Percentiles rank a stretch among this genome's conserved stretches.
These are phyloP conservation scores for Hypoxylon crocopeplum DNA, from an alignment of 495 filamentous ascomycete species.

Conservation along the genomic window DNA sequence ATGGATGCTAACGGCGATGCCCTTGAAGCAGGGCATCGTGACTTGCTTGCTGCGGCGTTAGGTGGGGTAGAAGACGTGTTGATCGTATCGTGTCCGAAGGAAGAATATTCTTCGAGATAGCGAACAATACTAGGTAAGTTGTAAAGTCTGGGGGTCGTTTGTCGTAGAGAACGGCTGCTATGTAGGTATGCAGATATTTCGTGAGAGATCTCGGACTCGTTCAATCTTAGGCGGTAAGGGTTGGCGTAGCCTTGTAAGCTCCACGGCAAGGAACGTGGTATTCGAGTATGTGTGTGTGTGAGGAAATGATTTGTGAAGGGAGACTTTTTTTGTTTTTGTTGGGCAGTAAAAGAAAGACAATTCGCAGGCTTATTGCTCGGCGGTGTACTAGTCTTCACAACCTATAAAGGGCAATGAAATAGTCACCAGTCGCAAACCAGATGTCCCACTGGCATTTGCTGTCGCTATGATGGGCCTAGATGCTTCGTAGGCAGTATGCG, in stretches of 20 bases:
- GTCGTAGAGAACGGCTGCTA: constrained; percentile 16
- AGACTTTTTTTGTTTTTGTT: background rate
- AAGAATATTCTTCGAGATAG: constrained; percentile 6
- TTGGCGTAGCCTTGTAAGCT: constrained; percentile 7
- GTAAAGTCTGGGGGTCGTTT: constrained; percentile 4
- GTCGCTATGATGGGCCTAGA: background rate
- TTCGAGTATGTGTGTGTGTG: background rate
- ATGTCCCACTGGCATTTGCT: constrained; percentile 11
- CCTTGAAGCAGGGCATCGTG: constrained; percentile 96
- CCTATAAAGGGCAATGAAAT: background rate
- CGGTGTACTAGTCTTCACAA: constrained; percentile 20
- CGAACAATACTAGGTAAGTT: constrained; percentile 5
- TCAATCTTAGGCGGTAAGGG: background rate
- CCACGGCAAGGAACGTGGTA: constrained; percentile 3
- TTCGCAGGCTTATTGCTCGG: constrained; percentile 16
- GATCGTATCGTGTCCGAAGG: constrained; percentile 9
- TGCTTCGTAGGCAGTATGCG: background rate
- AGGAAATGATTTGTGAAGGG: constrained; percentile 10
- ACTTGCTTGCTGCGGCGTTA: background rate
- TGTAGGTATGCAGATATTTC: no score
- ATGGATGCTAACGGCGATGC: constrained; percentile 95
- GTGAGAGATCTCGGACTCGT: no score
- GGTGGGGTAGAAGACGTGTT: background rate
- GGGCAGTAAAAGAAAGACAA: constrained; percentile 21
- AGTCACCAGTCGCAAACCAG: constrained; percentile 14